Evolutionary conservation across 345 rosid genomes (phyloP).

Genomic region (Populus deltoides): DNA sequence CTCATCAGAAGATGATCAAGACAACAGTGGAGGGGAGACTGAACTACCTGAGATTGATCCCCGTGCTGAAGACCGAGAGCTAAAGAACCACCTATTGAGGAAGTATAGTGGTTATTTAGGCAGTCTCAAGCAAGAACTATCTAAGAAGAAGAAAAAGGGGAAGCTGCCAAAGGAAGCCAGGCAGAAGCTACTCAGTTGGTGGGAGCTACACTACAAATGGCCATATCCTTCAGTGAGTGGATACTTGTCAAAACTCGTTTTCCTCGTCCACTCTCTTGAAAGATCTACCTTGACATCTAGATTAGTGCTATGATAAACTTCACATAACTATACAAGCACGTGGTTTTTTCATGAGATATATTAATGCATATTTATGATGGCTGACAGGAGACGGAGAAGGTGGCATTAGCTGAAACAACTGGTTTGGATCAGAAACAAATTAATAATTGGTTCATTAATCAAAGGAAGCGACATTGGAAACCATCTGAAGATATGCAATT

Average conservation of each 20-base stretch:
- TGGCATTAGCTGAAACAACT: constrained; percentile 90
- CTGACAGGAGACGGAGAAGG: constrained; percentile 86
- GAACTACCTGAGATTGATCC: constrained; percentile 86
- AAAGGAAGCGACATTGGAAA: constrained; percentile 97
- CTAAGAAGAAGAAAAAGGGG: constrained; percentile 99
- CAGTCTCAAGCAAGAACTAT: constrained; percentile 91
- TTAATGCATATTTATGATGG: neutral
- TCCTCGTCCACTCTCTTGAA: neutral
- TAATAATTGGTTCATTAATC: constrained; percentile 98
- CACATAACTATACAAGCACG: too few species aligned
- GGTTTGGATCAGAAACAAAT: constrained; percentile 99
- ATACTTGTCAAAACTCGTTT: neutral
- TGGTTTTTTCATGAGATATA: neutral
- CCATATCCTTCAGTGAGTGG: constrained; percentile 90
- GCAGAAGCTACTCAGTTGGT: constrained; percentile 96
- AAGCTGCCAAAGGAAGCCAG: constrained; percentile 98
- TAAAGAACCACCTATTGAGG: constrained; percentile 83
- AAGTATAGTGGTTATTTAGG: constrained; percentile 95
- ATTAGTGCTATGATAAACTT: too few species aligned
- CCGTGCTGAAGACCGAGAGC: constrained; percentile 86
- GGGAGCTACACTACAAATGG: constrained; percentile 99
- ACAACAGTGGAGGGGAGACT: constrained; percentile 77
- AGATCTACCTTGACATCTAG: too few species aligned
- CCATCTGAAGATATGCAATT: constrained; percentile 99
- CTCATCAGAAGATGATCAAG: constrained; percentile 84